Conservation (phyloP, 331 rosid species). For the Acacia pycnantha region DNA sequence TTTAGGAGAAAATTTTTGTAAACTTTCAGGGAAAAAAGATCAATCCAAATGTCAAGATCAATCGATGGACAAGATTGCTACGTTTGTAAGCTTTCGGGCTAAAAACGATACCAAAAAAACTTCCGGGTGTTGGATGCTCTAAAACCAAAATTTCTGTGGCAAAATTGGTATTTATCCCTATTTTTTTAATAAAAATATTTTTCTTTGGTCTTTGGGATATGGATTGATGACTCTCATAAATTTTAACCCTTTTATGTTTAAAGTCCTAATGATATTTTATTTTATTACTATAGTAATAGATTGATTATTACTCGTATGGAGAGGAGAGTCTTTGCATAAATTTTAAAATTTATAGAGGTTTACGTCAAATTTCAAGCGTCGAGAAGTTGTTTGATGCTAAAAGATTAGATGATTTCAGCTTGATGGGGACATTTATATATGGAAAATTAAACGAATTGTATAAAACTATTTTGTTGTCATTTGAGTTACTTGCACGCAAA, state of each 20-base stretch:
- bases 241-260: neutral
- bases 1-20: no score
- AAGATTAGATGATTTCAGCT: neutral
- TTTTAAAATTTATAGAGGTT: neutral
- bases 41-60: no score
- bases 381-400: neutral
- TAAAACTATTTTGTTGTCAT: neutral
- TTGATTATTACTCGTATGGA: neutral
- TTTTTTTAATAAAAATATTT: neutral
- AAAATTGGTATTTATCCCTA: no score
- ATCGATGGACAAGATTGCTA: no score
- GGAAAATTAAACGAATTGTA: neutral
- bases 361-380: neutral
- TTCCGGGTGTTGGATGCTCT: no score
- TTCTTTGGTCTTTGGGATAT: neutral
- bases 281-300: no score
- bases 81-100: no score
- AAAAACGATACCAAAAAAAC: no score
- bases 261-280: neutral
- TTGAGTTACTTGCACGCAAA: neutral
- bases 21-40: no score
- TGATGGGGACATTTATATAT: neutral
- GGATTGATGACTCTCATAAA: neutral
- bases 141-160: no score
- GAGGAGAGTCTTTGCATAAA: neutral